Evolutionary conservation across 2,329 filamentous ascomycete species (phyloP).

Genomic region (Thielaviopsis euricoi): DNA sequence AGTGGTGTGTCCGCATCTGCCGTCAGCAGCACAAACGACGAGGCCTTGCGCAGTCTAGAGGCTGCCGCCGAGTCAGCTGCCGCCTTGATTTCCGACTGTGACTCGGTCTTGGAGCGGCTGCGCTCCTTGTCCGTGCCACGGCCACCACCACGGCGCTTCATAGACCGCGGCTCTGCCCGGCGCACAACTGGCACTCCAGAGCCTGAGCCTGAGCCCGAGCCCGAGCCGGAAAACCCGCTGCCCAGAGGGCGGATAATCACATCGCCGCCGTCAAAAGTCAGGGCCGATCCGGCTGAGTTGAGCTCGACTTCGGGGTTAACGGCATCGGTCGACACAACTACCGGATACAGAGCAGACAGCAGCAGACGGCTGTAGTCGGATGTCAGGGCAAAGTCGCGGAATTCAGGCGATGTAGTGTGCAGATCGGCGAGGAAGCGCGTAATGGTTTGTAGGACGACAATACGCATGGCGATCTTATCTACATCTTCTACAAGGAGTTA

Average conservation of each 20-base stretch:
- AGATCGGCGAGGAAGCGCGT: slow-evolving; percentile 66
- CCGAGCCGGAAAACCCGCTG: too few species aligned
- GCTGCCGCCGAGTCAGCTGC: slow-evolving; percentile 2
- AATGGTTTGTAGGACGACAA: slow-evolving; percentile 54
- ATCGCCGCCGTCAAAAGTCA: slow-evolving; percentile 75
- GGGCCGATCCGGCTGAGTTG: slow-evolving; percentile 61
- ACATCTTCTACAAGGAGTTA: slow-evolving; percentile 6
- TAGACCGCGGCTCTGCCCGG: slow-evolving; percentile 19
- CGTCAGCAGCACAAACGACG: slow-evolving; percentile 80
- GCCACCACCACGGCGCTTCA: too few species aligned
- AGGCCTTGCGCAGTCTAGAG: slow-evolving; percentile 57
- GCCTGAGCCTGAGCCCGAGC: too few species aligned
- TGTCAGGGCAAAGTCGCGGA: slow-evolving; percentile 64
- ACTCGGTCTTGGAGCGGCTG: background rate
- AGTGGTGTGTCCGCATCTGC: slow-evolving; percentile 41
- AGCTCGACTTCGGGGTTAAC: slow-evolving; percentile 74
- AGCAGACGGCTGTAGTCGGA: slow-evolving; percentile 73
- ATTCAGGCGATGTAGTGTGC: slow-evolving; percentile 57
- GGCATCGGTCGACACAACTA: slow-evolving; percentile 71
- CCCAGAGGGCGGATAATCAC: slow-evolving; percentile 64
- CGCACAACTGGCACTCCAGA: slow-evolving; percentile 54
- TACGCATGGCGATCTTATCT: slow-evolving; percentile 24
- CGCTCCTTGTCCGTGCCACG: background rate
- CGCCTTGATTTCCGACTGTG: background rate
- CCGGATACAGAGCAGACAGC: slow-evolving; percentile 66